A percentile compares a stretch with the other conserved stretches of the same genome.
phyloP scores from a whole-genome alignment of 768 basidiomycete species.

The Lentinus brumalis region DNA sequence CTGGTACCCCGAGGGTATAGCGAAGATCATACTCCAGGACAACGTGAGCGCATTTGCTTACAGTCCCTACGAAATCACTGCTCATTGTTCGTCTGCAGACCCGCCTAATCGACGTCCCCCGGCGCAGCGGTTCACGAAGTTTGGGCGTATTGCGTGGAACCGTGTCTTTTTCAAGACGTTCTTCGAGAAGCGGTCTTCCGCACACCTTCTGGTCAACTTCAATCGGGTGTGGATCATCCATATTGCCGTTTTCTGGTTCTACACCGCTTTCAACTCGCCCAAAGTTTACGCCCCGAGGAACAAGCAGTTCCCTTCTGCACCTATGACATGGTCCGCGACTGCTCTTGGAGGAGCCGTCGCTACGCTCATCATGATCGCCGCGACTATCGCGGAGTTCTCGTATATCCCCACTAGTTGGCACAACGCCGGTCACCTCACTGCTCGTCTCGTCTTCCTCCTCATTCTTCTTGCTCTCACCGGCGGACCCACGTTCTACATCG shows the following conservation, averaged over 20 bases:
- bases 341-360: slow-evolving; percentile 97
- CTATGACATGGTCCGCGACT: slow-evolving; percentile 94
- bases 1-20: slow-evolving; percentile 99
- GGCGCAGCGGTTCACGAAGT: slow-evolving; percentile 89
- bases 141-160: slow-evolving; percentile 92
- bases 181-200: slow-evolving; percentile 90
- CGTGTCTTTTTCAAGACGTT: slow-evolving; percentile 99
- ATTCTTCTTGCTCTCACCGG: slow-evolving; percentile 91
- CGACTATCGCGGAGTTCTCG: slow-evolving; percentile 92
- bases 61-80: background rate
- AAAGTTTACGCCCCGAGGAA: slow-evolving; percentile 80
- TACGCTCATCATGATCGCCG: slow-evolving; percentile 89
- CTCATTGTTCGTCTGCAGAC: slow-evolving; percentile 49
- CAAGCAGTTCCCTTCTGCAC: slow-evolving; percentile 68
- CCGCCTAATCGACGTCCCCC: slow-evolving; percentile 88
- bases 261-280: slow-evolving; percentile 97
- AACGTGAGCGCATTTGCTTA: slow-evolving; percentile 55
- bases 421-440: slow-evolving; percentile 95
- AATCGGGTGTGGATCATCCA: slow-evolving; percentile 99
- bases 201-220: slow-evolving; percentile 97
- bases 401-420: slow-evolving; percentile 99
- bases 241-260: slow-evolving; percentile 92
- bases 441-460: slow-evolving; percentile 88
- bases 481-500: slow-evolving; percentile 94
- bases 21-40: slow-evolving; percentile 86